phyloP scores from a whole-genome alignment of 129 eudicot genomes.

The Flaveria sonorensis region DNA sequence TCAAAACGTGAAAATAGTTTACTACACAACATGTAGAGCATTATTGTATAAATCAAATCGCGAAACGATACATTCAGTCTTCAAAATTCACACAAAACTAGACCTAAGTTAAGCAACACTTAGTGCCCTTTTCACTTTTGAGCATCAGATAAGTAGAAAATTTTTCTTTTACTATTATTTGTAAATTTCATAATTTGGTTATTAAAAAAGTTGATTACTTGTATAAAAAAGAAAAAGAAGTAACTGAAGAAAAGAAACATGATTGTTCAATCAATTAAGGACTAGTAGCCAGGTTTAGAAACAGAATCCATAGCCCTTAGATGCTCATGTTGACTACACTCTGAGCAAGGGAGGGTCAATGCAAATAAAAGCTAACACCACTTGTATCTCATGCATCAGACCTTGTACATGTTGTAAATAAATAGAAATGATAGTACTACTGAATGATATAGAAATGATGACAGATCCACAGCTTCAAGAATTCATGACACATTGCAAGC shows the following conservation, averaged over 20 bases:
- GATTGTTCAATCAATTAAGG: constrained; percentile 44
- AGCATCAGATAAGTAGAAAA: no score
- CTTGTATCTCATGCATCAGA: constrained; percentile 21
- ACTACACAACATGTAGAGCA: no score
- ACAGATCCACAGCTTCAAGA: constrained; percentile 18
- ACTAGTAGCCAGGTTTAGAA: constrained; percentile 15
- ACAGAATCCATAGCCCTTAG: constrained; percentile 28
- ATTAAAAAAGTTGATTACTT: not conserved
- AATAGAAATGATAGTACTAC: constrained; percentile 9
- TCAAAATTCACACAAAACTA: no score
- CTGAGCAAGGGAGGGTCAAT: constrained; percentile 38
- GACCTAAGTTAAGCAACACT: no score
- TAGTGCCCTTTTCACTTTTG: no score
- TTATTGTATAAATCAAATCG: no score
- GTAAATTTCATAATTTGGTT: not conserved
- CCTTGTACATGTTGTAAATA: constrained; percentile 18
- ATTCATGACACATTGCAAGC: constrained; percentile 18
- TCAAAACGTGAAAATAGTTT: no score
- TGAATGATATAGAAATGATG: constrained; percentile 31
- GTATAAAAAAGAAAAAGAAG: not conserved
- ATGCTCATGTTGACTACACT: constrained; percentile 47
- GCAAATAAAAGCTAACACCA: constrained; percentile 32
- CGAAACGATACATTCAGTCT: no score
- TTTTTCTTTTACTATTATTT: not conserved
- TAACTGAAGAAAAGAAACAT: constrained; percentile 20